phyloP scores from a whole-genome alignment of 2,329 filamentous ascomycete species.

The Anisogramma anomala region DNA sequence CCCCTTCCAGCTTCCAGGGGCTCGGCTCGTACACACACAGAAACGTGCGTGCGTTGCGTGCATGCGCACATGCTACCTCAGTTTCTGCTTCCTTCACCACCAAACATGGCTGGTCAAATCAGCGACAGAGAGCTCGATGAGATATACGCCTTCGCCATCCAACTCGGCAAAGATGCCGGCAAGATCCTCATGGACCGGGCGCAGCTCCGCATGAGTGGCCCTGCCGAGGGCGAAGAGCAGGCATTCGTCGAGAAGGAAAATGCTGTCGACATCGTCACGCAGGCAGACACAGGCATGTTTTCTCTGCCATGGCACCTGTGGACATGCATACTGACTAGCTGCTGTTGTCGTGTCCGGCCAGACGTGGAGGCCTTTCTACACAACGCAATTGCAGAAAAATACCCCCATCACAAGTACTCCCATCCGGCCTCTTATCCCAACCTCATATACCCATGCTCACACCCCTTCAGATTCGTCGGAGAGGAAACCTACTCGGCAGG shows the following conservation, averaged over 20 bases:
- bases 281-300: constrained; percentile 49
- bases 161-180: constrained; percentile 60
- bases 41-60: no score
- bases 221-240: constrained; percentile 17
- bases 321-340: neutral
- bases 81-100: no score
- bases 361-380: constrained; percentile 64
- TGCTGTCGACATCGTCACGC: constrained; percentile 65
- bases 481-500: constrained; percentile 67
- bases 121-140: constrained; percentile 42
- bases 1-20: no score
- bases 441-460: neutral
- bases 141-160: constrained; percentile 59
- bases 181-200: constrained; percentile 54
- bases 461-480: constrained; percentile 52
- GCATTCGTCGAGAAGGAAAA: constrained; percentile 56
- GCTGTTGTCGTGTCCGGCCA: constrained; percentile 21
- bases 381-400: constrained; percentile 43
- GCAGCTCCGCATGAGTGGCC: constrained; percentile 38
- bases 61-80: no score
- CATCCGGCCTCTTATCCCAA: neutral
- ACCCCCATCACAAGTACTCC: constrained; percentile 54
- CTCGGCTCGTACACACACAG: no score
- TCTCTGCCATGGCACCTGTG: neutral
- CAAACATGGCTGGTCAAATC: constrained; percentile 6